Evolutionary conservation across 148 eudicot genomes (phyloP), one percentile per base, ranked within the genome.

Genomic region (Spergularia marina): DNA sequence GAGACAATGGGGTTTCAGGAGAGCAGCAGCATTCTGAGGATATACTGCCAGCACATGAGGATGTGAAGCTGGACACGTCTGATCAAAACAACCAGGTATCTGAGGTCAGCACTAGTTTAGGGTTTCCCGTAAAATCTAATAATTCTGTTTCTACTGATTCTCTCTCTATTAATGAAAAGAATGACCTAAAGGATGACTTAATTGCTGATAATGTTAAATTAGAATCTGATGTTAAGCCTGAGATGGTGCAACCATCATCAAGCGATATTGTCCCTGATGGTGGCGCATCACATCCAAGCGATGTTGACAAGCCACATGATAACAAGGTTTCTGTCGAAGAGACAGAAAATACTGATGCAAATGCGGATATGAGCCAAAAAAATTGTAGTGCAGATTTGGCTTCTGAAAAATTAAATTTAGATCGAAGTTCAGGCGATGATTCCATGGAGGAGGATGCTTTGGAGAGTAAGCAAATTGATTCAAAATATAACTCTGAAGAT

Each of bases 191-290:
- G 85, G 93, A 92, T 87, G 85, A 92, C 84, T 82, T 92, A 86
- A 86, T 84, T 92, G 90, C 85, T 92, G 92, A 92, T 85, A 86
- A 92, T 95, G 89, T 95, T 84, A 84, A 90, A 92, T 88, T 95
- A 92, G 96, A 91, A 81, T 70, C 80, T 83, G 98, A 94, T 84
- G 91, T 85, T 91, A 94, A 82, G 87, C 93, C 85, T 89, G 95
- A 88, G 85, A 85, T 87, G 91, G 93, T 86, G 86, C 90, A 84
- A 86, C 85, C 89, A 86, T 85, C 91, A 74, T 86, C 89, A 79
- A 82, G 87, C 81, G 80, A 77, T 82, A 74, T 84, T 83, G 74
- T 79, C 80, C 81, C 84, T 21, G 92, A 82, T 77, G 87, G 83
- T 82, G 90, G 88, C 77, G 63, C 78, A 71, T 86, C 86, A 84